A percentile compares a stretch with the other conserved stretches of the same genome.
Conservation (phyloP, 164 flowering plant genomes). For the Buxus sempervirens region DNA sequence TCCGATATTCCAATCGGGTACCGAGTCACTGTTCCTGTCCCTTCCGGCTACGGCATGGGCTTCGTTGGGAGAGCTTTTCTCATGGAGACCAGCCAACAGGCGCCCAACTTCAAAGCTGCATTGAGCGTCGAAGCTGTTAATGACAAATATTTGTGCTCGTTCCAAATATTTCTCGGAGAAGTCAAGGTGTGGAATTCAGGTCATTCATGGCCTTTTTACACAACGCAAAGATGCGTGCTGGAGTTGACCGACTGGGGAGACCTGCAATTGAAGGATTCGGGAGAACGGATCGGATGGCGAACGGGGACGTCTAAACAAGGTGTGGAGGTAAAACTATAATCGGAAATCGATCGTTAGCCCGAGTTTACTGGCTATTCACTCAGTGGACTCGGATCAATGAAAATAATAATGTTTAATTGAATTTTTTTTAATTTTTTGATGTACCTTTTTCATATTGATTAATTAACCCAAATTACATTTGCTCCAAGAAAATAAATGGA, state of each 20-base stretch:
- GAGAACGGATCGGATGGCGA: conserved; percentile 58
- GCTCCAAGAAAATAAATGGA: too few species aligned
- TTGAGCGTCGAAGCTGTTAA: conserved; percentile 52
- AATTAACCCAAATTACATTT: too few species aligned
- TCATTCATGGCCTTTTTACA: conserved; percentile 49
- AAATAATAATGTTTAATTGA: too few species aligned
- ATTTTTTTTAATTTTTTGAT: neutral
- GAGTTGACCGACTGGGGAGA: conserved; percentile 60
- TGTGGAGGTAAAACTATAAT: conserved; percentile 57
- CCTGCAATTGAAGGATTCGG: conserved; percentile 46
- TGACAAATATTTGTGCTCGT: conserved; percentile 51
- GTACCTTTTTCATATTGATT: neutral
- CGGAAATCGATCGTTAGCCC: neutral
- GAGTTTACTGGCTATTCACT: neutral
- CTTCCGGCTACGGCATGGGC: conserved; percentile 33
- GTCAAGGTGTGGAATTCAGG: conserved; percentile 78
- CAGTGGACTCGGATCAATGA: neutral
- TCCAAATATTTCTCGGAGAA: conserved; percentile 68
- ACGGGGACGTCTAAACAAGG: conserved; percentile 77
- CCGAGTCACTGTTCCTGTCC: conserved; percentile 44
- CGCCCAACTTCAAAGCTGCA: conserved; percentile 52
- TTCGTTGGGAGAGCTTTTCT: conserved; percentile 65
- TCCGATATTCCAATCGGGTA: conserved; percentile 40
- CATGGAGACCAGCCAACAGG: conserved; percentile 35
- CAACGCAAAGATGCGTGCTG: conserved; percentile 44